Percentiles rank a stretch among this genome's conserved stretches.
These are phyloP conservation scores for Mucuna pruriens DNA, from an alignment of 306 rosid species.

Conservation along the genomic window DNA sequence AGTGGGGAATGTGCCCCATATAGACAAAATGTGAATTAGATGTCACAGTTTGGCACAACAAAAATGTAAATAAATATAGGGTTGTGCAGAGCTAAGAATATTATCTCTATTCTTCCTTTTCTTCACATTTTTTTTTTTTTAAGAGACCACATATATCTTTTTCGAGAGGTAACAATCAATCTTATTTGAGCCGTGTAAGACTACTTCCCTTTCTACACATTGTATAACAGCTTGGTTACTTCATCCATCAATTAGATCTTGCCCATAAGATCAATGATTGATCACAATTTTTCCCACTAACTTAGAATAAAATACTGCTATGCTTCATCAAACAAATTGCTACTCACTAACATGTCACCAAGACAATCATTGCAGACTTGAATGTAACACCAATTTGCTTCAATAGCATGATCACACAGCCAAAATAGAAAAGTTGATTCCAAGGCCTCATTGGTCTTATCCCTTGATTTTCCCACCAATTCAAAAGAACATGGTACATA, in stretches of 20 bases:
- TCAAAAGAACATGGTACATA: not conserved
- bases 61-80: not conserved
- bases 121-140: too few species aligned
- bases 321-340: not conserved
- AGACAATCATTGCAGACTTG: not conserved
- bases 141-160: too few species aligned
- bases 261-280: not conserved
- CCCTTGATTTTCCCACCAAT: not conserved
- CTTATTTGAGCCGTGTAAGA: too few species aligned
- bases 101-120: not conserved
- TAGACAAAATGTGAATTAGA: not conserved
- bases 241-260: not conserved
- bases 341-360: not conserved
- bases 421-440: not conserved
- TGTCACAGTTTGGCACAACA: not conserved
- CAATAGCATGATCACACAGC: not conserved
- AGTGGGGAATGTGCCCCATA: not conserved
- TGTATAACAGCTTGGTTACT: not conserved
- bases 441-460: not conserved
- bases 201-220: not conserved
- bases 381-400: not conserved
- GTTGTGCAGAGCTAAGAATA: not conserved
- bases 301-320: not conserved
- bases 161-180: too few species aligned
- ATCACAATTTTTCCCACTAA: not conserved